Percentiles rank a stretch among this genome's conserved stretches.
These are phyloP conservation scores for Prunus mongolica DNA, from an alignment of 306 rosid genomes.

Conservation along the genomic window DNA sequence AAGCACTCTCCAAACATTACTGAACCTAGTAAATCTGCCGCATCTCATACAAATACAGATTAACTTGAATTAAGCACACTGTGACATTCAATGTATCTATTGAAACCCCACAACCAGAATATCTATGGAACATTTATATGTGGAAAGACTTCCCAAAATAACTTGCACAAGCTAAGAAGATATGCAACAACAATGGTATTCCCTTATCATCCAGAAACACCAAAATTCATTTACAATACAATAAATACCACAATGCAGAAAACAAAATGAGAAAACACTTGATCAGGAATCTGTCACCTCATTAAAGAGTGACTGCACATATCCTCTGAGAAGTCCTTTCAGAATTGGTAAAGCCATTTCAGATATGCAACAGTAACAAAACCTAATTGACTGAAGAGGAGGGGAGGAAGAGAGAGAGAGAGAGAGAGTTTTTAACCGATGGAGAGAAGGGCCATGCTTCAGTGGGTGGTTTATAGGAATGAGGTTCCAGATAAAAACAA, in stretches of 20 bases:
- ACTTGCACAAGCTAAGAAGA: background rate
- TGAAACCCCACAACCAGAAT: background rate
- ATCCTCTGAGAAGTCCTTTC: constrained; percentile 45
- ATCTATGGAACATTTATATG: background rate
- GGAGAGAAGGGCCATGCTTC: constrained; percentile 5
- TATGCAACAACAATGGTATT: background rate
- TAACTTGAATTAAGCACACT: background rate
- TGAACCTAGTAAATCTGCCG: background rate
- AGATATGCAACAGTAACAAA: background rate
- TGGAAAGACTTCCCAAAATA: background rate
- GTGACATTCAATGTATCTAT: background rate
- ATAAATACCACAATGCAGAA: background rate
- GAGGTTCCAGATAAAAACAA: constrained; percentile 20
- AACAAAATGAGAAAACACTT: constrained; percentile 1
- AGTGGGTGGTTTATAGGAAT: background rate
- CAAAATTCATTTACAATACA: background rate
- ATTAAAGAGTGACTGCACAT: constrained; percentile 35
- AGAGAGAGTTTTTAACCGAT: background rate
- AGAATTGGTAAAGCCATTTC: constrained; percentile 55
- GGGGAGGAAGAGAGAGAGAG: background rate
- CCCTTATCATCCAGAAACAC: background rate
- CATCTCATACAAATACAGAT: background rate
- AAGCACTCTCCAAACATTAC: background rate
- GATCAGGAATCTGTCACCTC: constrained; percentile 34
- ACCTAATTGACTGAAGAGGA: constrained; percentile 3